phyloP scores from a whole-genome alignment of 768 basidiomycete species.

The Kwoniella europaea region DNA sequence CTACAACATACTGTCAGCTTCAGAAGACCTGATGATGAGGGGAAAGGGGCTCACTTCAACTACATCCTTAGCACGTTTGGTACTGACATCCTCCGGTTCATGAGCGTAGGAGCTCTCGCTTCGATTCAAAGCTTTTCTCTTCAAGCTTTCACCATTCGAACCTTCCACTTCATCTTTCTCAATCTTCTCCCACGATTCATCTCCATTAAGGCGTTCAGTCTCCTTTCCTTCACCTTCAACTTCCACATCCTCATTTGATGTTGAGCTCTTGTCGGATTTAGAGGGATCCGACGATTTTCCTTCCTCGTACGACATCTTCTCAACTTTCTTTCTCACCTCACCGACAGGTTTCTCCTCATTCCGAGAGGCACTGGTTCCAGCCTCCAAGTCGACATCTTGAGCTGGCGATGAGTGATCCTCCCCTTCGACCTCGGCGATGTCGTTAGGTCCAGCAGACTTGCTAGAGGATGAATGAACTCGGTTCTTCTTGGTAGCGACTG shows the following conservation, averaged over 20 bases:
- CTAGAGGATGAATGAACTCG: constrained; percentile 27
- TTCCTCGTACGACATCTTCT: constrained; percentile 48
- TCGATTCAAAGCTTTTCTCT: constrained; percentile 49
- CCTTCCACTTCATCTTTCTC: constrained; percentile 25
- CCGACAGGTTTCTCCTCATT: constrained; percentile 43
- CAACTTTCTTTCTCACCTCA: constrained; percentile 52
- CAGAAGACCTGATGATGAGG: too few relatives aligned
- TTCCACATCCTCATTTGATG: not conserved
- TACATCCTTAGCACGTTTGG: constrained; percentile 43
- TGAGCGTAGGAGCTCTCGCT: constrained; percentile 39
- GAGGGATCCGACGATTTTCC: not conserved
- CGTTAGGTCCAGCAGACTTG: constrained; percentile 17
- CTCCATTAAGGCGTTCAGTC: not conserved
- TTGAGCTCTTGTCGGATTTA: too few relatives aligned
- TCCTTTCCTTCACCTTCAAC: not conserved
- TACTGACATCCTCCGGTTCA: constrained; percentile 23
- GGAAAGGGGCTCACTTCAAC: constrained; percentile 29
- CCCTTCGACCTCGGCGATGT: constrained; percentile 18
- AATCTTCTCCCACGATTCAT: constrained; percentile 23
- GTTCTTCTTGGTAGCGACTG: constrained; percentile 48
- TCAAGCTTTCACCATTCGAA: constrained; percentile 30
- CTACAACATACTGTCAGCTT: too few relatives aligned
- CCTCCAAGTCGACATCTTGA: constrained; percentile 11
- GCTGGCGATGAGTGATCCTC: constrained; percentile 10
- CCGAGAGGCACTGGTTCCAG: not conserved